Conservation (phyloP, 345 rosid genomes). For the Excoecaria cochinchinensis region DNA sequence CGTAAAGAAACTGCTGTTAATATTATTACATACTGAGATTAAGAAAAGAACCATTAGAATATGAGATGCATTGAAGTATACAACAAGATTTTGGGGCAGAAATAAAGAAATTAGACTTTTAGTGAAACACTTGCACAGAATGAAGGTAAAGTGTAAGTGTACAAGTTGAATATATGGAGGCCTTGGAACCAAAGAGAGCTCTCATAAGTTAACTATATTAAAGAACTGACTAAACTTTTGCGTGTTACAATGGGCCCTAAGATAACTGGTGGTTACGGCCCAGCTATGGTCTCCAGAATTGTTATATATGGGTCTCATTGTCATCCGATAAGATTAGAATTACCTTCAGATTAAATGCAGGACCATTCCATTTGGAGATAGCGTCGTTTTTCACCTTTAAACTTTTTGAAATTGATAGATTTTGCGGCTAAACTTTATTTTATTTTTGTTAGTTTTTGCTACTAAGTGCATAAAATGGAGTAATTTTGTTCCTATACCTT, state of each 20-base stretch:
- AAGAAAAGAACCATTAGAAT: neutral
- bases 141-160: neutral
- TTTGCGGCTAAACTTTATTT: too few relatives aligned
- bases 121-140: neutral
- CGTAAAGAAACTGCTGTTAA: neutral
- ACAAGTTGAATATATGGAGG: neutral
- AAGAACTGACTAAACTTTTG: neutral
- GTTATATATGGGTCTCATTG: neutral
- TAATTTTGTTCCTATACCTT: too few relatives aligned
- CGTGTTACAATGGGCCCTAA: neutral
- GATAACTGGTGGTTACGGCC: neutral
- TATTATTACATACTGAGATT: conserved; percentile 5
- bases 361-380: neutral
- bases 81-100: neutral
- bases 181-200: too few relatives aligned
- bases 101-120: neutral
- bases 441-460: too few relatives aligned
- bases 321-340: conserved; percentile 10
- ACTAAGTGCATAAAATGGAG: too few relatives aligned
- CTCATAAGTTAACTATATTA: neutral
- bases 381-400: too few relatives aligned
- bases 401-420: too few relatives aligned
- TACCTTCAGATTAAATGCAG: neutral
- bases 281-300: neutral
- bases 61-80: conserved; percentile 8